A percentile compares a stretch with the other conserved stretches of the same genome.
phyloP scores from a whole-genome alignment of 768 basidiomycete species.

The Imleria badia region DNA sequence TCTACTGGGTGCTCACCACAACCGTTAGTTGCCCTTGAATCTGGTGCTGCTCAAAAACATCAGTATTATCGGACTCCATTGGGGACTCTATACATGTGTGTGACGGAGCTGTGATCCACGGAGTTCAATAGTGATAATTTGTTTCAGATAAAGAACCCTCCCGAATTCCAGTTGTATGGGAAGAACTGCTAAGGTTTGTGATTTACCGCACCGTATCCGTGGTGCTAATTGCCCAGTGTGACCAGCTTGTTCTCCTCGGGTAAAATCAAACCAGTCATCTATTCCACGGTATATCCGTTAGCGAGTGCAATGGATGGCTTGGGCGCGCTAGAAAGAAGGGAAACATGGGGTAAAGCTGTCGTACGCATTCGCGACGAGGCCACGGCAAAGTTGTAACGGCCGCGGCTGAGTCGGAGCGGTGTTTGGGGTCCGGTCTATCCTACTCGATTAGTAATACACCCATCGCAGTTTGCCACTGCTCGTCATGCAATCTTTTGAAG shows the following conservation, averaged over 20 bases:
- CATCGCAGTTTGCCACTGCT: not conserved
- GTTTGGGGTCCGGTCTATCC: conserved; percentile 19
- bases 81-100: conserved; percentile 79
- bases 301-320: conserved; percentile 69
- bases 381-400: conserved; percentile 44
- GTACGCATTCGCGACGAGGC: conserved; percentile 59
- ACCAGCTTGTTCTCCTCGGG: conserved; percentile 66
- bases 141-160: conserved; percentile 60
- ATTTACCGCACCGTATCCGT: not conserved
- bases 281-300: conserved; percentile 66
- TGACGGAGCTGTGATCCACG: conserved; percentile 10
- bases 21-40: conserved; percentile 73
- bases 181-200: conserved; percentile 61
- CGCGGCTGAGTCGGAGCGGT: no score
- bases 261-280: conserved; percentile 66
- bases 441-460: conserved; percentile 1
- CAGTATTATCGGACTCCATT: conserved; percentile 80
- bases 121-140: not conserved
- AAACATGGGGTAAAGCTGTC: conserved; percentile 92
- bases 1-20: conserved; percentile 2
- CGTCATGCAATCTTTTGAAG: conserved; percentile 37
- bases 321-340: conserved; percentile 70
- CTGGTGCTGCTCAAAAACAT: conserved; percentile 83
- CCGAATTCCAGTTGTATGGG: conserved; percentile 69
- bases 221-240: conserved; percentile 1